A percentile compares a stretch with the other conserved stretches of the same genome.
Conservation (phyloP, 2,329 filamentous ascomycete species). For the Dactylonectria estremocensis region DNA sequence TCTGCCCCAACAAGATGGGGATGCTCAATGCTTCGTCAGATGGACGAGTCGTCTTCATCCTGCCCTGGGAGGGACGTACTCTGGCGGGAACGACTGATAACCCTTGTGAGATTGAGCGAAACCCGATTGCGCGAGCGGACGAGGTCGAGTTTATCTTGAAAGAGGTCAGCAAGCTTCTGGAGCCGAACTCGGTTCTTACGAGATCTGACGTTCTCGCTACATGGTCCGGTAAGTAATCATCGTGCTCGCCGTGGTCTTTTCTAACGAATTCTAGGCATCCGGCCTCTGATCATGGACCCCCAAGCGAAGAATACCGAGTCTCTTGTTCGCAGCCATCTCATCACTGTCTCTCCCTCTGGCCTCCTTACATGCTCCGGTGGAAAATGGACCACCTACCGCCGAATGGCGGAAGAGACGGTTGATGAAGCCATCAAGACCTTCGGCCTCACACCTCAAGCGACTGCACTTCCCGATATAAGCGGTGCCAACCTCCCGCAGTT, state of each 20-base stretch:
- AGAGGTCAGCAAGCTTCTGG: constrained; percentile 83
- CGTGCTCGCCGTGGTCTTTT: rapidly evolving
- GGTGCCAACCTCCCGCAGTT: constrained; percentile 67
- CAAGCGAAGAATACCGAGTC: constrained; percentile 87
- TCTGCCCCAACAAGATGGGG: constrained; percentile 85
- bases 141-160: constrained; percentile 88
- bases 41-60: constrained; percentile 89
- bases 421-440: constrained; percentile 82
- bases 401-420: constrained; percentile 90
- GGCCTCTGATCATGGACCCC: constrained; percentile 85
- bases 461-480: constrained; percentile 74
- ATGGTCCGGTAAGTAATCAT: constrained; percentile 76
- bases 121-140: constrained; percentile 81
- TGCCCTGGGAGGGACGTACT: constrained; percentile 90
- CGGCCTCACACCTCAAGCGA: constrained; percentile 66
- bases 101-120: constrained; percentile 76
- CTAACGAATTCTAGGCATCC: constrained; percentile 66
- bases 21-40: constrained; percentile 89
- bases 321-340: constrained; percentile 85
- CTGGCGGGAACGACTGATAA: constrained; percentile 88
- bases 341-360: constrained; percentile 81
- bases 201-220: constrained; percentile 84
- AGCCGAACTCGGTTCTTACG: constrained; percentile 81
- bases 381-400: constrained; percentile 91
- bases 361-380: constrained; percentile 86